Evolutionary conservation across 2,329 filamentous ascomycete genomes (phyloP).

Genomic region (Paracamarosporium sp.): DNA sequence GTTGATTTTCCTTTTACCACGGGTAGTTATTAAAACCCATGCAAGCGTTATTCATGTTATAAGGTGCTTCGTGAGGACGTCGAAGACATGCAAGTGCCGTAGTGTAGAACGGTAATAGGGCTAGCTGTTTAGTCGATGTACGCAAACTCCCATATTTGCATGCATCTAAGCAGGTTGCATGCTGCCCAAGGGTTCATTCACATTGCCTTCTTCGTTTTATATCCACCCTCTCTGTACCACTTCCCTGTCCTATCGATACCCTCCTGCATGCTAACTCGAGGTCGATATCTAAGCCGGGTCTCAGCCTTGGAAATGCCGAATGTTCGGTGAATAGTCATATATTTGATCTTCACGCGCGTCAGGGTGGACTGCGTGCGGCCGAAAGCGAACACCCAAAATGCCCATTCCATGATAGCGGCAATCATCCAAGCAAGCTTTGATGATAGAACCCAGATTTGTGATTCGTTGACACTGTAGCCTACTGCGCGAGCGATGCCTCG

Average conservation of each 20-base stretch:
- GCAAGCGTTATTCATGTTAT: too few relatives aligned
- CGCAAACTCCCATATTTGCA: too few relatives aligned
- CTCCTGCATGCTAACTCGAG: constrained; percentile 20
- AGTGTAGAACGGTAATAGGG: too few relatives aligned
- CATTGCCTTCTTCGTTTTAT: too few relatives aligned
- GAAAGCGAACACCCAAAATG: constrained; percentile 13
- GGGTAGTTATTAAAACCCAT: too few relatives aligned
- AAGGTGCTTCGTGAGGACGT: too few relatives aligned
- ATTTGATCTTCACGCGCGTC: constrained; percentile 10
- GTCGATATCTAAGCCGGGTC: constrained; percentile 20
- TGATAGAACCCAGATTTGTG: constrained; percentile 12
- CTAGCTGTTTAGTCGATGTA: too few relatives aligned
- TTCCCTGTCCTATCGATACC: constrained; percentile 15
- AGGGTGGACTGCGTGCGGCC: constrained; percentile 9
- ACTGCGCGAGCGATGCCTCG: constrained; percentile 6
- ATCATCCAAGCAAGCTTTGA: background rate
- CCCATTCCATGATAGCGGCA: constrained; percentile 12
- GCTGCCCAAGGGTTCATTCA: too few relatives aligned
- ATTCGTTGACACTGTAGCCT: constrained; percentile 9
- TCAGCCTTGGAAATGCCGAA: constrained; percentile 25
- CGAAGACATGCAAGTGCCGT: too few relatives aligned
- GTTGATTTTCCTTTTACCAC: too few relatives aligned
- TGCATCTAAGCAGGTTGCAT: too few relatives aligned
- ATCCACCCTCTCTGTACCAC: too few relatives aligned
- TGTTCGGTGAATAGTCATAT: constrained; percentile 10